These are phyloP conservation scores for Cryptococcus sp. DNA, from an alignment of 1,284 basidiomycete genomes.

Conservation along the genomic window DNA sequence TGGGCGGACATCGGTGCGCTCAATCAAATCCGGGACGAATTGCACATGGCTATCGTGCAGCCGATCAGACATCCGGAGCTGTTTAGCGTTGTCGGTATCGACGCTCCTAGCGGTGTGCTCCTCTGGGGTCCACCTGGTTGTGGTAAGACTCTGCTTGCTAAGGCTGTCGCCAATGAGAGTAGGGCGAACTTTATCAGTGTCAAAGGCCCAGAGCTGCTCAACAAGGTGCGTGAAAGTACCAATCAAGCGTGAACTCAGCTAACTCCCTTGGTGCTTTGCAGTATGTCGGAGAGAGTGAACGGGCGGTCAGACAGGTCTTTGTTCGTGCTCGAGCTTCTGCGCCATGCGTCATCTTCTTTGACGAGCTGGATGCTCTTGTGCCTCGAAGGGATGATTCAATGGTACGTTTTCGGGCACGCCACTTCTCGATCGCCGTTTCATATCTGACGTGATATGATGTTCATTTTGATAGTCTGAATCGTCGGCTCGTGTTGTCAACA, in stretches of 20 bases:
- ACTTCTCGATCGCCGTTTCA: background rate
- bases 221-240: constrained; percentile 66
- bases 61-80: constrained; percentile 88
- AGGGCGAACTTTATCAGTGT: constrained; percentile 95
- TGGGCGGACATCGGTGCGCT: constrained; percentile 97
- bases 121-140: constrained; percentile 99
- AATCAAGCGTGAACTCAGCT: background rate
- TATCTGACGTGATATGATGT: background rate
- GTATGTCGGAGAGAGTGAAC: constrained; percentile 97
- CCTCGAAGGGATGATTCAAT: constrained; percentile 88
- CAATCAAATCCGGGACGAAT: constrained; percentile 78
- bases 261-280: constrained; percentile 43
- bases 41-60: constrained; percentile 96
- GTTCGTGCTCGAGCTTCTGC: constrained; percentile 97
- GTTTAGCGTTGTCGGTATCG: constrained; percentile 82
- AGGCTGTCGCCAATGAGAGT: constrained; percentile 94
- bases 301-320: constrained; percentile 92
- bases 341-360: constrained; percentile 99
- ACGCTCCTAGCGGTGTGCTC: constrained; percentile 84
- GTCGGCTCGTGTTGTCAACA: constrained; percentile 96
- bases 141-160: constrained; percentile 92
- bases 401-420: constrained; percentile 57
- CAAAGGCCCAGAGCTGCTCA: constrained; percentile 93
- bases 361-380: constrained; percentile 95
- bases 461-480: constrained; percentile 73